Evolutionary conservation across 441 rosid species (phyloP).

Genomic region (Kokia cookei): DNA sequence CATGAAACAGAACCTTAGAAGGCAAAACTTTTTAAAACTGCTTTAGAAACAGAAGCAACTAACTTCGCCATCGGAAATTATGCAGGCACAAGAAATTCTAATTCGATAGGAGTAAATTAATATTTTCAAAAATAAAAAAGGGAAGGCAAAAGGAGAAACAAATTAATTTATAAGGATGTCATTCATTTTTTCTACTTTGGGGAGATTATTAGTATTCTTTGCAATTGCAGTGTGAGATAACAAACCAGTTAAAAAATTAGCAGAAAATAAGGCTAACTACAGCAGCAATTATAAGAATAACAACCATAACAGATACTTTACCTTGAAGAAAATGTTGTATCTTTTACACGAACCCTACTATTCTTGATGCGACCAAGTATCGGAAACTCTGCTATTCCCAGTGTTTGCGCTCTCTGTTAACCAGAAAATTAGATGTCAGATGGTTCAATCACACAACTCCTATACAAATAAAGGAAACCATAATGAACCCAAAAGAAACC

Average conservation of each 20-base stretch:
- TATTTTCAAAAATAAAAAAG: background rate
- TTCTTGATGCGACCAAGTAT: conserved; percentile 83
- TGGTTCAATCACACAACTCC: conserved; percentile 1
- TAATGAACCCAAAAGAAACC: background rate
- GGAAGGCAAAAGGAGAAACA: background rate
- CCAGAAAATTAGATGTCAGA: conserved; percentile 13
- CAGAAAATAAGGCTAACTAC: background rate
- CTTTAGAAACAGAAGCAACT: background rate
- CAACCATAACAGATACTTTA: conserved; percentile 10
- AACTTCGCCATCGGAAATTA: background rate
- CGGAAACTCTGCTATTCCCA: conserved; percentile 89
- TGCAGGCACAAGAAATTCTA: background rate
- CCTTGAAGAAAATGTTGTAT: conserved; percentile 97
- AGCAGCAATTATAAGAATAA: background rate
- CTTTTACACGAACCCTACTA: conserved; percentile 84
- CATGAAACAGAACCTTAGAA: background rate
- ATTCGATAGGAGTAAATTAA: background rate
- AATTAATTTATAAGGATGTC: background rate
- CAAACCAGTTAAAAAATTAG: background rate
- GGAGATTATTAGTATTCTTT: background rate
- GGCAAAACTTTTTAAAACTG: background rate
- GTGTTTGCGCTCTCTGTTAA: conserved; percentile 76
- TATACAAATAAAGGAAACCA: conserved; percentile 1
- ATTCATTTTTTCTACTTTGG: background rate
- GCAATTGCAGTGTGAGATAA: background rate